Evolutionary conservation across 2,329 filamentous ascomycete species (phyloP).

Genomic region (Metarhizium sp.): DNA sequence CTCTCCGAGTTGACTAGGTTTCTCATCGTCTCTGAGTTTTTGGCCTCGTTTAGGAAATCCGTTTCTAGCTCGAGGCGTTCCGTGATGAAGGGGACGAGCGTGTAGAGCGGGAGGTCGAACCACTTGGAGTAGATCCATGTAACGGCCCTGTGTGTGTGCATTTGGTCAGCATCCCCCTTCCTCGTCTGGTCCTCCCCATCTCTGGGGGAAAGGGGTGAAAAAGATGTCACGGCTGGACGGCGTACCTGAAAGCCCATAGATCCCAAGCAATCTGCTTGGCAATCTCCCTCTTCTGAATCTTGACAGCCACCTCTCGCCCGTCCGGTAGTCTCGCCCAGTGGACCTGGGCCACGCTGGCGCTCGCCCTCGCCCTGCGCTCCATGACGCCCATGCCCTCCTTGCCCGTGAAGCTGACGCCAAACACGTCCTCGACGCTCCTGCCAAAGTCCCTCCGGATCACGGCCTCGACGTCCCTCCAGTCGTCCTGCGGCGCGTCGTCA

Average conservation of each 20-base stretch:
- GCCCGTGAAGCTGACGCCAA: constrained; percentile 74
- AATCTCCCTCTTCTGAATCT: constrained; percentile 95
- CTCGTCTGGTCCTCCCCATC: too few species aligned
- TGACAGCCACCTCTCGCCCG: constrained; percentile 86
- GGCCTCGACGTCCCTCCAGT: constrained; percentile 74
- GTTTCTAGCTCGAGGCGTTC: constrained; percentile 90
- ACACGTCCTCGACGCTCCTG: constrained; percentile 80
- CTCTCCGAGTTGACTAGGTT: constrained; percentile 66
- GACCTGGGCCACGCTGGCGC: constrained; percentile 91
- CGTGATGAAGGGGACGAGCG: constrained; percentile 82
- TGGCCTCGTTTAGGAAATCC: constrained; percentile 86
- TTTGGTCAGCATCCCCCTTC: not conserved
- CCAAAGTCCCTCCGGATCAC: constrained; percentile 86
- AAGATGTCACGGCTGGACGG: constrained; percentile 1
- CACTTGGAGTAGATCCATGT: constrained; percentile 73
- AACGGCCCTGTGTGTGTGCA: constrained; percentile 49
- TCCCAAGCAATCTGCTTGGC: constrained; percentile 87
- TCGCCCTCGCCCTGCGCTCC: constrained; percentile 55
- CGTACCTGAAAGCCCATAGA: constrained; percentile 84
- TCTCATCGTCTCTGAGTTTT: constrained; percentile 80
- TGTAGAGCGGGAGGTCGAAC: constrained; percentile 91
- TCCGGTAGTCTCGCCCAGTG: constrained; percentile 85
- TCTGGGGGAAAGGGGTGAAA: too few species aligned
- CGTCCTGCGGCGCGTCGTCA: constrained; percentile 90
- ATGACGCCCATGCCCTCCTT: constrained; percentile 58